Evolutionary conservation across 192 early-diverging fungal species (phyloP).

Genomic region (Coemansia sp.): DNA sequence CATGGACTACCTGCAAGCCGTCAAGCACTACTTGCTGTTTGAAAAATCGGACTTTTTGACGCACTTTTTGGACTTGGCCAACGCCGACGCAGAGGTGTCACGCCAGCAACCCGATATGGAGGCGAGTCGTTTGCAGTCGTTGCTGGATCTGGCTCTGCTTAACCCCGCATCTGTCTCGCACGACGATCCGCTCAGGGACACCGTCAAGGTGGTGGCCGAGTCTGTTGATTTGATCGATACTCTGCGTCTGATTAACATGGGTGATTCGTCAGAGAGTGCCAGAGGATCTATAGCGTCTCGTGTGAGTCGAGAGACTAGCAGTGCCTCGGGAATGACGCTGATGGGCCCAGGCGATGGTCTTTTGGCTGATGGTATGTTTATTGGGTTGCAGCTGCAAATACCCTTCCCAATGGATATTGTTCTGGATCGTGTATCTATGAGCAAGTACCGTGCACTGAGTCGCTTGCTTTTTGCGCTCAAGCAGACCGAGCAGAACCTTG

Average conservation of each 20-base stretch:
- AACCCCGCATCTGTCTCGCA: slow-evolving; percentile 80
- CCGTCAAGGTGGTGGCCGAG: slow-evolving; percentile 78
- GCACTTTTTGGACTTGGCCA: slow-evolving; percentile 90
- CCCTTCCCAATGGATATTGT: slow-evolving; percentile 78
- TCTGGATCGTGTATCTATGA: slow-evolving; percentile 74
- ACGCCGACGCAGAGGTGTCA: slow-evolving; percentile 45
- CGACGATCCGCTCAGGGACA: slow-evolving; percentile 81
- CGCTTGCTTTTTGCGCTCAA: slow-evolving; percentile 85
- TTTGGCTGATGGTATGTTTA: slow-evolving; percentile 66
- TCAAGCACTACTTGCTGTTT: slow-evolving; percentile 91
- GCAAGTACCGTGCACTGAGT: slow-evolving; percentile 89
- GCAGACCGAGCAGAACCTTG: slow-evolving; percentile 81
- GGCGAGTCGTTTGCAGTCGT: slow-evolving; percentile 71
- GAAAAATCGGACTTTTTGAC: slow-evolving; percentile 92
- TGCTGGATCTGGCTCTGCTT: slow-evolving; percentile 84
- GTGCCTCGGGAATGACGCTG: slow-evolving; percentile 4
- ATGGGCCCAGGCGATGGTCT: slow-evolving; percentile 29
- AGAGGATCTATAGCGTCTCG: slow-evolving; percentile 3
- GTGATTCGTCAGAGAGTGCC: no score
- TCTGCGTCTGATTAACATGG: slow-evolving; percentile 16
- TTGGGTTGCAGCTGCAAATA: slow-evolving; percentile 78
- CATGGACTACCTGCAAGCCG: slow-evolving; percentile 71
- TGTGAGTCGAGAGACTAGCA: background rate
- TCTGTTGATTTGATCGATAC: slow-evolving; percentile 59
- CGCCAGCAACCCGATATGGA: slow-evolving; percentile 51